Conservation (phyloP, 495 filamentous ascomycete species). For the Penicillium bovifimosum region DNA sequence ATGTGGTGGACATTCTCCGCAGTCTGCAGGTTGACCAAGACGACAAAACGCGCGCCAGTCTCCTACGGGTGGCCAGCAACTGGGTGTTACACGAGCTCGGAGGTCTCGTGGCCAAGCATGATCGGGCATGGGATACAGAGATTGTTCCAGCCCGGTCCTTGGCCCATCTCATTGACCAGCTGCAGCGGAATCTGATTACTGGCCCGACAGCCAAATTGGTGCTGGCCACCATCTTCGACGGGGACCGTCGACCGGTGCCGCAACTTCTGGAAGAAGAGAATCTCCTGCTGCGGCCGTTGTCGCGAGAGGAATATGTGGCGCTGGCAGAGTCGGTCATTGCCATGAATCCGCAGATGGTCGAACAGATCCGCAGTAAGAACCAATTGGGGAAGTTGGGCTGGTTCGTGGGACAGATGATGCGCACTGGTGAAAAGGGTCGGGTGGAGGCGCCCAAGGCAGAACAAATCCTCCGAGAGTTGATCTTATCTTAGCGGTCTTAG, state of each 20-base stretch:
- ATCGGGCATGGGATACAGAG: constrained; percentile 48
- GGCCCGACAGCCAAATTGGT: constrained; percentile 70
- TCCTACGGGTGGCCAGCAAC: constrained; percentile 47
- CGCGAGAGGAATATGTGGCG: constrained; percentile 41
- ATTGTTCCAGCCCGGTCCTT: constrained; percentile 56
- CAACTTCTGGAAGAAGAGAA: constrained; percentile 60
- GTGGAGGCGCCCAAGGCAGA: constrained; percentile 73
- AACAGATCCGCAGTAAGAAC: constrained; percentile 59
- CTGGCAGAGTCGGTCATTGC: constrained; percentile 39
- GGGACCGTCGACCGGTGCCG: constrained; percentile 46
- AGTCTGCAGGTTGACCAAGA: constrained; percentile 33
- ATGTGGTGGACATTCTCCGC: constrained; percentile 55
- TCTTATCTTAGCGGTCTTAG: constrained; percentile 29
- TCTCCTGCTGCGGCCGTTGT: constrained; percentile 57
- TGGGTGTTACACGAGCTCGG: constrained; percentile 89
- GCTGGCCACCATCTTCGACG: constrained; percentile 54
- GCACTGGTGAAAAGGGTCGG: constrained; percentile 63
- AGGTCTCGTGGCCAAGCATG: constrained; percentile 56
- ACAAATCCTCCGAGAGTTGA: constrained; percentile 52
- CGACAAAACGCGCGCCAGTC: constrained; percentile 17
- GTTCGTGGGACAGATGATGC: constrained; percentile 90
- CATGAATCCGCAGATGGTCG: constrained; percentile 55
- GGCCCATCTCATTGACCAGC: constrained; percentile 58
- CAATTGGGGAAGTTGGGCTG: constrained; percentile 76
- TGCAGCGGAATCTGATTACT: constrained; percentile 65